Base-by-base conservation (phyloP, 2,329 filamentous ascomycete species). In the Diaporthe destruens region DNA sequence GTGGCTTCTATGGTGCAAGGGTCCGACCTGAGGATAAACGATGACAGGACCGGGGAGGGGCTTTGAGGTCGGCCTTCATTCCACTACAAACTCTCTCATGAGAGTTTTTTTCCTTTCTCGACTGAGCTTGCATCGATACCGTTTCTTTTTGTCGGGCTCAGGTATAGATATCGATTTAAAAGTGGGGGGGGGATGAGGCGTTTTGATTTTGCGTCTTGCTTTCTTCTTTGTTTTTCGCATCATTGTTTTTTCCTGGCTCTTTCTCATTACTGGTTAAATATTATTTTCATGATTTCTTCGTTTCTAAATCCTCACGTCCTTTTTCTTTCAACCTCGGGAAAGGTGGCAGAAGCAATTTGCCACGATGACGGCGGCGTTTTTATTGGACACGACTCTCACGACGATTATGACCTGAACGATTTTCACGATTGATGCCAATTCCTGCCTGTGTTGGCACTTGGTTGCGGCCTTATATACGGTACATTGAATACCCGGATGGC, bases 1-100 rank as follows among this genome's bases (percentile, higher is more conserved):
- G 81, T n/a, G 80, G 84, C 34, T 88, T 88, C 78, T 90, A 89
- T 75, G 88, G 87, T 36, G 84, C 85, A 53, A 88, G 84, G 36
- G 87, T 89, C 34, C 85, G 85, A 20, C 83, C 87, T 25, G 85
- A 87, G 76, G 85, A 89, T 75, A 85, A 86, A 79, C 83, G 85
- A 76, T 85, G 77, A 74, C n/a, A 12, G 42, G 36, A 39, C 36
- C 12, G 18, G 25, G 55, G 12, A 23, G 25, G 55, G 7, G 8
- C 9, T 49, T 7, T 36, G 12, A 25, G 11, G 23, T n/a, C 39
- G 11, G 3, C 23, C 7, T 29, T 47, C 12, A 14, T 25, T 42
- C 42, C 29, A 6, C 29, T 47, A 5, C 53, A 9, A 29, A 29
- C 1, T 47, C 6, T 20, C 20, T 23, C 44, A 23, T 23, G 20